Evolutionary conservation across 768 basidiomycete genomes (phyloP).

Genomic region (Agaricus blazei): DNA sequence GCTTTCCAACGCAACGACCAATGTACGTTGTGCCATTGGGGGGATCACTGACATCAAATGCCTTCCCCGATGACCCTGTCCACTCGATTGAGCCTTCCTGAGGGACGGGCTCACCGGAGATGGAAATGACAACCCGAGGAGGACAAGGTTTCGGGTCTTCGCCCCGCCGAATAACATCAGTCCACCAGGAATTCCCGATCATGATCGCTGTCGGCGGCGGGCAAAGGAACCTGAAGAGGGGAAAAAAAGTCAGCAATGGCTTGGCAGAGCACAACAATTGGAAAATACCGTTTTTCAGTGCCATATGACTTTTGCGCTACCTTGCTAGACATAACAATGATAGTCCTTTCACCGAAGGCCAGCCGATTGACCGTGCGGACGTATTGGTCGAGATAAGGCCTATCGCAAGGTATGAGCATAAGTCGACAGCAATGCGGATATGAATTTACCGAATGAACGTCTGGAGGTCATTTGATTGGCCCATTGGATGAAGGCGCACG

Average conservation of each 20-base stretch:
- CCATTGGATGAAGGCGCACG: conserved; percentile 61
- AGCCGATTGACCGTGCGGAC: conserved; percentile 80
- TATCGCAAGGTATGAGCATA: conserved; percentile 18
- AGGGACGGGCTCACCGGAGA: conserved; percentile 84
- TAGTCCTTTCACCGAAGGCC: conserved; percentile 87
- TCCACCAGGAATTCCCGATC: conserved; percentile 95
- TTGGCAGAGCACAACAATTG: background rate
- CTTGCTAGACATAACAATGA: conserved; percentile 97
- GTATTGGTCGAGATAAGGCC: conserved; percentile 83
- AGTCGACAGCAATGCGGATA: background rate
- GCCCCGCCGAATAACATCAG: conserved; percentile 67
- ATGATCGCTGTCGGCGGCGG: conserved; percentile 92
- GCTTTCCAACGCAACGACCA: conserved; percentile 90
- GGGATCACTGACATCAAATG: conserved; percentile 75
- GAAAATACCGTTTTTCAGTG: conserved; percentile 79
- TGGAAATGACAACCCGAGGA: conserved; percentile 83
- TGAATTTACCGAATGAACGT: conserved; percentile 68
- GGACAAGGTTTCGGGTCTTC: conserved; percentile 72
- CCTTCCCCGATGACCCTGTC: conserved; percentile 80
- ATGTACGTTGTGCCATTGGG: conserved; percentile 84
- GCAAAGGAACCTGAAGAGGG: conserved; percentile 67
- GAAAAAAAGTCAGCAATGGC: conserved; percentile 12
- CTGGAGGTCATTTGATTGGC: conserved; percentile 66
- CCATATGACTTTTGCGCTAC: conserved; percentile 98
- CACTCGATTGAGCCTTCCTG: conserved; percentile 86